Conservation (phyloP, 179 eudicot species). For the Drosera spatulata region DNA sequence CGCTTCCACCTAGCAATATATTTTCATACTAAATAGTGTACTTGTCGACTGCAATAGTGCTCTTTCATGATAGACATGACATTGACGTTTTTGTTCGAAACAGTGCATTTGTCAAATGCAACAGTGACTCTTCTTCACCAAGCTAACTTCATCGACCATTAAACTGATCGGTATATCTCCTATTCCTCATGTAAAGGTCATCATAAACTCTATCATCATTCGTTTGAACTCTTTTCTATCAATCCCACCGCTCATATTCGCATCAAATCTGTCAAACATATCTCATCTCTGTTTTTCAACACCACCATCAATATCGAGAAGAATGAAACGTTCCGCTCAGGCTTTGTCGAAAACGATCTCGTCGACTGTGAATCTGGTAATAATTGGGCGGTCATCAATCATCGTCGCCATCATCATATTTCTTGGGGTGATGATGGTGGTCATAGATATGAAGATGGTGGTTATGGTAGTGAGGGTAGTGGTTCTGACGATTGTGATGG, state of each 20-base stretch:
- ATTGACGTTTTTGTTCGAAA: no score
- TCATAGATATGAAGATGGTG: neutral
- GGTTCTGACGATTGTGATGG: neutral
- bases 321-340: slow-evolving; percentile 20
- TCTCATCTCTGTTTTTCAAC: slow-evolving; percentile 15
- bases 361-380: slow-evolving; percentile 27
- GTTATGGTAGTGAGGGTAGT: neutral
- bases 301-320: slow-evolving; percentile 22
- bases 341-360: slow-evolving; percentile 18
- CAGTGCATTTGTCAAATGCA: no score
- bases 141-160: slow-evolving; percentile 33
- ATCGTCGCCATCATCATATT: slow-evolving; percentile 15
- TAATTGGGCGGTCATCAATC: slow-evolving; percentile 19
- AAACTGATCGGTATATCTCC: slow-evolving; percentile 35
- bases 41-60: no score
- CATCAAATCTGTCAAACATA: slow-evolving; percentile 29
- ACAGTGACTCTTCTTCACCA: slow-evolving; percentile 23
- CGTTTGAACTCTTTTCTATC: slow-evolving; percentile 24
- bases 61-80: no score
- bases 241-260: slow-evolving; percentile 18
- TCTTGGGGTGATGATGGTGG: neutral
- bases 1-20: no score
- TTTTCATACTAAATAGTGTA: no score
- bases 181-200: slow-evolving; percentile 48
- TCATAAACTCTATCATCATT: slow-evolving; percentile 33